These are phyloP conservation scores for Corylus avellana DNA, from an alignment of 306 rosid species.

Conservation along the genomic window DNA sequence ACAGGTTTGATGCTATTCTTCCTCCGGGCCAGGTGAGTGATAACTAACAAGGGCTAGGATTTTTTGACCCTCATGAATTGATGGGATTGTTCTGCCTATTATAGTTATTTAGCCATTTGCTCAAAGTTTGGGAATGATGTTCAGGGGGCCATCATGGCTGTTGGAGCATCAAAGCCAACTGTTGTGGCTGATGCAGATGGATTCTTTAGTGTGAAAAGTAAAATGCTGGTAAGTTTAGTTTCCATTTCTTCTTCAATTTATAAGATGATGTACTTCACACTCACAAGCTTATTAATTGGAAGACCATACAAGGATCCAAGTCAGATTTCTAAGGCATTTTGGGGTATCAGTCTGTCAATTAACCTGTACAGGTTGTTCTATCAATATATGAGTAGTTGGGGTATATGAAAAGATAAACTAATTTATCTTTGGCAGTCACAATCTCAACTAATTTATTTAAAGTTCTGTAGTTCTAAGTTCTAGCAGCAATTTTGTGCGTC, in stretches of 20 bases:
- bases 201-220: constrained; percentile 72
- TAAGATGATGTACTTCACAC: neutral
- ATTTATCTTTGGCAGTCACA: neutral
- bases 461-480: neutral
- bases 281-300: neutral
- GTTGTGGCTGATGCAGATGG: constrained; percentile 73
- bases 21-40: constrained; percentile 93
- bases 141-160: constrained; percentile 98
- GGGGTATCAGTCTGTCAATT: neutral
- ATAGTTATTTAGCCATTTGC: constrained; percentile 17
- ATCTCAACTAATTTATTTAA: neutral
- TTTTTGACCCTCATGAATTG: neutral
- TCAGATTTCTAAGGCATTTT: neutral
- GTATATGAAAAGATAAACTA: neutral
- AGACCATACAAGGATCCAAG: neutral
- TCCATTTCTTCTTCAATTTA: neutral
- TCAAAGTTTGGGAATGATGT: constrained; percentile 26
- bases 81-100: constrained; percentile 7
- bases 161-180: constrained; percentile 91
- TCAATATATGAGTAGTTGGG: too few species aligned
- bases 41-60: constrained; percentile 1
- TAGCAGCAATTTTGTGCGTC: neutral
- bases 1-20: constrained; percentile 91
- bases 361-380: neutral
- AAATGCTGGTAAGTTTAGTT: constrained; percentile 73